phyloP scores from a whole-genome alignment of 495 filamentous ascomycete genomes.

The Bathelium albidoporum region DNA sequence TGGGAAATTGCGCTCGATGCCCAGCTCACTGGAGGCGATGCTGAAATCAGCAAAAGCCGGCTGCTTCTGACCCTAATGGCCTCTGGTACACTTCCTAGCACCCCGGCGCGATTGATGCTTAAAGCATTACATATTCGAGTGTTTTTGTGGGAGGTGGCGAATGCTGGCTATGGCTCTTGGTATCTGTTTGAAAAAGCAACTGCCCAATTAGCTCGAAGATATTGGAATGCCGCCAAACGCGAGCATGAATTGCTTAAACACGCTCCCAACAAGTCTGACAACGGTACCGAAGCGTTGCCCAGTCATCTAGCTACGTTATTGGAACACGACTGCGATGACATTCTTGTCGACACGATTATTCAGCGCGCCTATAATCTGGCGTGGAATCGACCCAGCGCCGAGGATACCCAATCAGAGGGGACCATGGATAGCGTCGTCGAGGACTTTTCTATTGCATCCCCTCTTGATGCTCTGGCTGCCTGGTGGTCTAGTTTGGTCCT shows the following conservation, averaged over 20 bases:
- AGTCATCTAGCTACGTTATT: constrained; percentile 64
- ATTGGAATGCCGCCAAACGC: constrained; percentile 71
- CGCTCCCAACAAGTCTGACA: constrained; percentile 25
- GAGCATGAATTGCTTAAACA: constrained; percentile 38
- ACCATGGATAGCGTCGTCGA: constrained; percentile 78
- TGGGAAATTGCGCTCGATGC: constrained; percentile 94
- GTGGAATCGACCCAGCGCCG: constrained; percentile 68
- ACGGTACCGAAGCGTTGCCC: constrained; percentile 56
- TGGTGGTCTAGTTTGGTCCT: constrained; percentile 80
- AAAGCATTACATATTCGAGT: constrained; percentile 87
- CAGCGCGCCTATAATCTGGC: constrained; percentile 86
- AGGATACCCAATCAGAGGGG: constrained; percentile 52
- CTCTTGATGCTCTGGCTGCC: constrained; percentile 79
- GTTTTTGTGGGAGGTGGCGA: constrained; percentile 67
- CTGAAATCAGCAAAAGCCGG: constrained; percentile 77
- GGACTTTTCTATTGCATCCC: constrained; percentile 75
- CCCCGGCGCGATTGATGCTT: constrained; percentile 77
- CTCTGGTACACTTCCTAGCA: constrained; percentile 75
- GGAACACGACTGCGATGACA: constrained; percentile 65
- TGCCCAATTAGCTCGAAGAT: constrained; percentile 55
- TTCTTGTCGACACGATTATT: constrained; percentile 64
- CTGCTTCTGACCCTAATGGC: constrained; percentile 81
- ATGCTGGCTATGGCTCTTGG: constrained; percentile 50
- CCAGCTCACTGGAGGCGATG: constrained; percentile 87
- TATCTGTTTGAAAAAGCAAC: constrained; percentile 54